A percentile compares a stretch with the other conserved stretches of the same genome.
Conservation (phyloP, 164 flowering plant species). For the Hamamelis virginiana region DNA sequence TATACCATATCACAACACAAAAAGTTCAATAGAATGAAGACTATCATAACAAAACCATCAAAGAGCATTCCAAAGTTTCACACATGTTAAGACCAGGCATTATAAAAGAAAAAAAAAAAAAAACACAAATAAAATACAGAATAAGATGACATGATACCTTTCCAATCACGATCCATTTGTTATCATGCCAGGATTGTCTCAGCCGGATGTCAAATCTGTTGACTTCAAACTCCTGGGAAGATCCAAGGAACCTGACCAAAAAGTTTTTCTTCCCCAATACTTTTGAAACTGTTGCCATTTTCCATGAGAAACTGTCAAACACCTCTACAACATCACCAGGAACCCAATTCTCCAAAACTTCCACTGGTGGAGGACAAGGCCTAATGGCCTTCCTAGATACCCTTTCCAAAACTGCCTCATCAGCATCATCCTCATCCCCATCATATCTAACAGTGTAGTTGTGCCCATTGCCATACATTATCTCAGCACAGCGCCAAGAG, state of each 20-base stretch:
- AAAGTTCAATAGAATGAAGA: not conserved
- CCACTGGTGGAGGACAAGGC: slow-evolving; percentile 60
- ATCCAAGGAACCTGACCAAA: slow-evolving; percentile 56
- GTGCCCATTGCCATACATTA: slow-evolving; percentile 72
- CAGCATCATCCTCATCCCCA: slow-evolving; percentile 5
- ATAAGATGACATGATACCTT: slow-evolving; percentile 43
- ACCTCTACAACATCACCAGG: slow-evolving; percentile 77
- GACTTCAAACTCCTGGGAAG: slow-evolving; percentile 32
- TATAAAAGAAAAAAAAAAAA: not conserved
- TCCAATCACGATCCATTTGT: slow-evolving; percentile 44
- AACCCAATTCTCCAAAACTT: slow-evolving; percentile 38
- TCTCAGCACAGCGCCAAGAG: slow-evolving; percentile 69
- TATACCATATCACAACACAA: not conserved
- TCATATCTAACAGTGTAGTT: slow-evolving; percentile 59
- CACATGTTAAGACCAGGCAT: not conserved
- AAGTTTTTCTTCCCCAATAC: slow-evolving; percentile 30
- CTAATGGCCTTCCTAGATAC: slow-evolving; percentile 65
- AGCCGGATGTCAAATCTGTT: slow-evolving; percentile 33
- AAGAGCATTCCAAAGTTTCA: too few species aligned
- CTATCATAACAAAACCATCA: not conserved
- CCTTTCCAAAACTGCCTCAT: slow-evolving; percentile 35
- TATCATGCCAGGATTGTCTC: slow-evolving; percentile 55
- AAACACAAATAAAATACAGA: not conserved
- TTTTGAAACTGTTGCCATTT: slow-evolving; percentile 52
- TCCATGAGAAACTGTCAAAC: slow-evolving; percentile 67